Evolutionary conservation across 2,329 filamentous ascomycete species (phyloP).

Genomic region (Aureobasidium sp.): DNA sequence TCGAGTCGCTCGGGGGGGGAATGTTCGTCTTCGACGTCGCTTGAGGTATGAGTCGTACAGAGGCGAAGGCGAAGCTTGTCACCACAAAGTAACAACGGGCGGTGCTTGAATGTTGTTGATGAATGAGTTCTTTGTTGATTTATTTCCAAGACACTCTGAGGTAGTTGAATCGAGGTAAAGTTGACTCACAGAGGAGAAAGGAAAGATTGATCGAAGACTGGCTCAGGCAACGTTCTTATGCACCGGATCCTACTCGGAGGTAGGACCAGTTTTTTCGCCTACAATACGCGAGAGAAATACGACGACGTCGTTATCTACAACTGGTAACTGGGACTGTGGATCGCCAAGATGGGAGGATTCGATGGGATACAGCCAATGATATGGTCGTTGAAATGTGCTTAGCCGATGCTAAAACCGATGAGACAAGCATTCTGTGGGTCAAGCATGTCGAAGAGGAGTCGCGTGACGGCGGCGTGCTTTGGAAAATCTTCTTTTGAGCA

Average conservation of each 20-base stretch:
- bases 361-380: not conserved
- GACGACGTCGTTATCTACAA: constrained; percentile 1
- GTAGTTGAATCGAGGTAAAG: constrained; percentile 4
- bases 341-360: constrained; percentile 1
- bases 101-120: constrained; percentile 8
- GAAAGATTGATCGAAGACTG: not conserved
- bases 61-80: constrained; percentile 2
- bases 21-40: not conserved
- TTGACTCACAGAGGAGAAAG: not conserved
- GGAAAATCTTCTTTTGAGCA: not conserved
- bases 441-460: not conserved
- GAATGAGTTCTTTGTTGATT: not conserved
- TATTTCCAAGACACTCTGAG: constrained; percentile 7
- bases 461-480: constrained; percentile 11
- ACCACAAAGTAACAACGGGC: constrained; percentile 6
- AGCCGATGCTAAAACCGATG: not conserved
- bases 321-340: constrained; percentile 5
- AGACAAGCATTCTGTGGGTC: constrained; percentile 6
- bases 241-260: not conserved
- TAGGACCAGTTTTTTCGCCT: not conserved
- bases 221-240: constrained; percentile 1
- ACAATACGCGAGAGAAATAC: not conserved
- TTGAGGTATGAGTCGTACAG: constrained; percentile 10
- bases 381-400: not conserved
- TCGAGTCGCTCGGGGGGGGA: constrained; percentile 5